phyloP scores from a whole-genome alignment of 257 asterid genomes.

The Striga asiatica region DNA sequence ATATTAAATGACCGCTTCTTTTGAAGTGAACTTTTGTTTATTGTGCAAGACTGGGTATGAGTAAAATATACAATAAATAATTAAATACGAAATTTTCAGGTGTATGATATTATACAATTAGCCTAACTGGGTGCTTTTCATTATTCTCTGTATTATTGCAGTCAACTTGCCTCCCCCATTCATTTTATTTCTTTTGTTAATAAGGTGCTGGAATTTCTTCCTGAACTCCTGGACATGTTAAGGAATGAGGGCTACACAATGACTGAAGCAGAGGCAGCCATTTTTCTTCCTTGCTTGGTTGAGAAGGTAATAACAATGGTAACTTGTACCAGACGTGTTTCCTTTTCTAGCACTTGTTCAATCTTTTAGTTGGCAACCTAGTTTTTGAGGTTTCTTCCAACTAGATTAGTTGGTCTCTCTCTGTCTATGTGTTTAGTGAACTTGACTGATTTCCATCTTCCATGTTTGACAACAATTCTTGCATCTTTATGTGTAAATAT shows the following conservation, averaged over 20 bases:
- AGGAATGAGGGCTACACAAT: constrained; percentile 72
- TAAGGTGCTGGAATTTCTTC: constrained; percentile 97
- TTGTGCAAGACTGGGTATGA: background rate
- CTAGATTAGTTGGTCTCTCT: background rate
- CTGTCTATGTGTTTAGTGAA: background rate
- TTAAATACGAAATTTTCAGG: background rate
- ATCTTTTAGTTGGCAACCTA: background rate
- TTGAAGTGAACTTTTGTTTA: background rate
- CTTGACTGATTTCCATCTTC: background rate
- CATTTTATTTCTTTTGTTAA: constrained; percentile 11
- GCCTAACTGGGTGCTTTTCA: background rate
- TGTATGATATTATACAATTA: background rate
- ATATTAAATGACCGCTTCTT: background rate
- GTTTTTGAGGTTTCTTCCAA: constrained; percentile 6
- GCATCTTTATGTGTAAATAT: background rate
- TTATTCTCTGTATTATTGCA: background rate
- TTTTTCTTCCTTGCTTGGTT: constrained; percentile 86
- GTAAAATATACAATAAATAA: background rate
- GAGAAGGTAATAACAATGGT: constrained; percentile 56
- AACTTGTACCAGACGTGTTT: constrained; percentile 9
- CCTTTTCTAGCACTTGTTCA: background rate
- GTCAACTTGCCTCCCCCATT: constrained; percentile 10
- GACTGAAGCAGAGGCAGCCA: constrained; percentile 96
- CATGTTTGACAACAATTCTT: background rate
- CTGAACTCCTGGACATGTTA: constrained; percentile 81